Conservation (phyloP, 139 green algal genomes). For the Ostreobium quekettii region DNA sequence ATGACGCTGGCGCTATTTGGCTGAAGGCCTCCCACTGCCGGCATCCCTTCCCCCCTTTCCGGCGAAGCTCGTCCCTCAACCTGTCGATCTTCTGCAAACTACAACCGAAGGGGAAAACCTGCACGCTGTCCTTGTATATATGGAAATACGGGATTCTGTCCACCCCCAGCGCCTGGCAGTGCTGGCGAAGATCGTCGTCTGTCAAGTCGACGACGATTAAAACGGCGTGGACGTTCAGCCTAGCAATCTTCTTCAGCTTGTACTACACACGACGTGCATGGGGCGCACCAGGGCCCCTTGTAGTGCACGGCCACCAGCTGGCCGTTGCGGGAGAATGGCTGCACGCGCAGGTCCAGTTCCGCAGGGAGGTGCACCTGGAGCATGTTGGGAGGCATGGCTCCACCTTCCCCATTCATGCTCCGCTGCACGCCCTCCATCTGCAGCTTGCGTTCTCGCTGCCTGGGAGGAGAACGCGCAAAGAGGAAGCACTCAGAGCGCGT, state of each 20-base stretch:
- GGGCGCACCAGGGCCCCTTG: neutral
- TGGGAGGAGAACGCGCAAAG: neutral
- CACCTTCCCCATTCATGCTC: too few species aligned
- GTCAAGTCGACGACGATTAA: neutral
- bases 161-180: neutral
- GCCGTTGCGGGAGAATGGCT: neutral
- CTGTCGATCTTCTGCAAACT: neutral
- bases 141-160: constrained; percentile 17
- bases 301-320: neutral
- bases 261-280: neutral
- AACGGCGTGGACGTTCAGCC: neutral
- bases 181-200: neutral
- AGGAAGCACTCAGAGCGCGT: neutral
- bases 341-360: neutral
- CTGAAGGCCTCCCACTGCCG: too few species aligned
- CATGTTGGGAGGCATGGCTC: neutral
- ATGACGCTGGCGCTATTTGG: too few species aligned
- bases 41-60: too few species aligned
- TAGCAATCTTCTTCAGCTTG: neutral
- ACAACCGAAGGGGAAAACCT: neutral
- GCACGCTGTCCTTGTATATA: neutral
- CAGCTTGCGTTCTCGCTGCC: neutral
- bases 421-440: too few species aligned
- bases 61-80: neutral
- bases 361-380: neutral